Evolutionary conservation across 1,284 basidiomycete genomes (phyloP).

Genomic region (Fomitopsis schrenkii): DNA sequence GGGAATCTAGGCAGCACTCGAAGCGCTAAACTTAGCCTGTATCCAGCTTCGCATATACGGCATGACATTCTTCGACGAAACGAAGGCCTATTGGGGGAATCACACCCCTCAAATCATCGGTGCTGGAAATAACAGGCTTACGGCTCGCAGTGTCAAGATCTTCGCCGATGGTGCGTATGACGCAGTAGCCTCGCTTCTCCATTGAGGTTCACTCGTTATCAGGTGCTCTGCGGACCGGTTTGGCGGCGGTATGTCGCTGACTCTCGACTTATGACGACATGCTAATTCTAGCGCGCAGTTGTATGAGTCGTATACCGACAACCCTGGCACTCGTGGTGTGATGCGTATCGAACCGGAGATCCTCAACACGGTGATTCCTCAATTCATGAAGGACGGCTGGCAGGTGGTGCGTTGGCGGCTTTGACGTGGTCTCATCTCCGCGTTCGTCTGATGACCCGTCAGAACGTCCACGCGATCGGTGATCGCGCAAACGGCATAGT

Average conservation of each 20-base stretch:
- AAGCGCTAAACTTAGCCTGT: not conserved
- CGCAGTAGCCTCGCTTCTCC: not conserved
- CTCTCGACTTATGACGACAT: conserved; percentile 2
- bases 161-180: conserved; percentile 70
- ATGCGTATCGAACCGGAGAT: conserved; percentile 67
- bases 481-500: conserved; percentile 87
- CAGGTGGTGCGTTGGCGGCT: conserved; percentile 58
- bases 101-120: conserved; percentile 52
- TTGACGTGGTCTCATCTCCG: not conserved
- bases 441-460: not conserved
- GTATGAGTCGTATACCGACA: conserved; percentile 79
- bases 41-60: conserved; percentile 67
- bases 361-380: conserved; percentile 60
- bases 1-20: conserved; percentile 13
- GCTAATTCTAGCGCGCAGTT: conserved; percentile 36
- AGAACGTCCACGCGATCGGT: conserved; percentile 91
- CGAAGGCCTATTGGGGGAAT: conserved; percentile 75
- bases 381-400: conserved; percentile 75
- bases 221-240: conserved; percentile 87
- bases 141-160: conserved; percentile 81
- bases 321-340: conserved; percentile 72
- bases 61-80: conserved; percentile 68
- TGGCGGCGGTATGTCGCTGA: conserved; percentile 68
- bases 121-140: conserved; percentile 57
- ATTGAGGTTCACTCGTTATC: conserved; percentile 1